These are phyloP conservation scores for Metschnikowia bowlesiae DNA, from an alignment of 805 yeast genomes.

Conservation along the genomic window DNA sequence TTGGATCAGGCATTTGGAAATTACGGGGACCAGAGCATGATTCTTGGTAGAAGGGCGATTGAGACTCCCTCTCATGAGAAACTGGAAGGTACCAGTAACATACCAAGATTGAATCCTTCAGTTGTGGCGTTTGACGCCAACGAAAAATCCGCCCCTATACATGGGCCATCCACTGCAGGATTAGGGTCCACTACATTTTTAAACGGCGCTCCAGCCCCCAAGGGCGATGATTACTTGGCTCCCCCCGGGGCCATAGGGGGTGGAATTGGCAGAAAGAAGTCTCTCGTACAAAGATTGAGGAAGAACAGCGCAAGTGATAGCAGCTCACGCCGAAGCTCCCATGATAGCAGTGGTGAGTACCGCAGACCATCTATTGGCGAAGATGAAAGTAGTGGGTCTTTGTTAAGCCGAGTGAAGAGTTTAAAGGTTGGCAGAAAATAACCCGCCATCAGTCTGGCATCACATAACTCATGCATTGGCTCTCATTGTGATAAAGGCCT, in stretches of 20 bases:
- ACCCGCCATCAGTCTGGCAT: constrained; percentile 1
- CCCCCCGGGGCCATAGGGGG: constrained; percentile 20
- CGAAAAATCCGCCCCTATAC: constrained; percentile 64
- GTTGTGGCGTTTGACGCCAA: constrained; percentile 69
- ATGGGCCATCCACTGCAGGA: constrained; percentile 84
- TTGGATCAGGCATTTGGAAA: constrained; percentile 77
- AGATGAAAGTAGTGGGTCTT: constrained; percentile 31
- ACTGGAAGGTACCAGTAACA: constrained; percentile 19
- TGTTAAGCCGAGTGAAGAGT: constrained; percentile 83
- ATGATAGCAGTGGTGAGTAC: constrained; percentile 19
- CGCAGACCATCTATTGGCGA: constrained; percentile 14
- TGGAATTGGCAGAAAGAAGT: constrained; percentile 74
- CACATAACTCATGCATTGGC: background rate
- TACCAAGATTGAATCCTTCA: constrained; percentile 49
- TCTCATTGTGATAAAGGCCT: background rate
- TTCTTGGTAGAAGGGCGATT: constrained; percentile 26
- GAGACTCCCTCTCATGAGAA: constrained; percentile 13
- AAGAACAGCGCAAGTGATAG: constrained; percentile 33
- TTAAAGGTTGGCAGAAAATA: constrained; percentile 66
- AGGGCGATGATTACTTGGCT: constrained; percentile 25
- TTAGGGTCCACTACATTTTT: constrained; percentile 88
- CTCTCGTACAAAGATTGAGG: constrained; percentile 66
- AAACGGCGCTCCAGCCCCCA: constrained; percentile 94
- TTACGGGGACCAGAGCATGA: constrained; percentile 45
- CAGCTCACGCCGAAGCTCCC: constrained; percentile 29